Evolutionary conservation across 75 land plant genomes (phyloP).

Genomic region (Picea sitchensis): DNA sequence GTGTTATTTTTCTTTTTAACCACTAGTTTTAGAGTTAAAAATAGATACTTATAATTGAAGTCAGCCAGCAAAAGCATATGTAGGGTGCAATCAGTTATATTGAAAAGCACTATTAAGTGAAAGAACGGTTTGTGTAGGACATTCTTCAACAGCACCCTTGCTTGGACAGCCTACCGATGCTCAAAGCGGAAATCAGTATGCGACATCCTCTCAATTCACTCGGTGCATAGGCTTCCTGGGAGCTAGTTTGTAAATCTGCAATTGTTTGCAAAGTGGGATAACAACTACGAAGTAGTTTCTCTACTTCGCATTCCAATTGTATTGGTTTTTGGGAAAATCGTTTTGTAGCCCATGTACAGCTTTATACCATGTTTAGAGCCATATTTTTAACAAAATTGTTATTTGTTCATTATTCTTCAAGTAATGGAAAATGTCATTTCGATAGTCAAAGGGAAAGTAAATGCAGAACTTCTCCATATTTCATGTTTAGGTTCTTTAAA

Average conservation of each 20-base stretch:
- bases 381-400: no score
- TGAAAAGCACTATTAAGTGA: no score
- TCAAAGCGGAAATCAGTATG: constrained; percentile 91
- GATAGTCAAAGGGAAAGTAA: no score
- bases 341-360: neutral
- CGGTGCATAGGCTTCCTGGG: constrained; percentile 35
- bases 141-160: constrained; percentile 41
- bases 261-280: neutral
- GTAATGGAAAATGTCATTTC: no score
- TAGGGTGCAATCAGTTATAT: no score
- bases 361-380: neutral
- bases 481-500: no score
- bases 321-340: neutral
- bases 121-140: constrained; percentile 43
- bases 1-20: no score
- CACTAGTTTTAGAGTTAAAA: no score
- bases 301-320: neutral
- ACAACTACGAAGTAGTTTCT: neutral
- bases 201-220: constrained; percentile 61
- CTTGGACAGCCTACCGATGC: constrained; percentile 46
- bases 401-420: no score
- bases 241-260: neutral
- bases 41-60: no score
- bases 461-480: no score
- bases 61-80: no score